Evolutionary conservation across 2,329 filamentous ascomycete species (phyloP).

Genomic region (Curvularia sp.): DNA sequence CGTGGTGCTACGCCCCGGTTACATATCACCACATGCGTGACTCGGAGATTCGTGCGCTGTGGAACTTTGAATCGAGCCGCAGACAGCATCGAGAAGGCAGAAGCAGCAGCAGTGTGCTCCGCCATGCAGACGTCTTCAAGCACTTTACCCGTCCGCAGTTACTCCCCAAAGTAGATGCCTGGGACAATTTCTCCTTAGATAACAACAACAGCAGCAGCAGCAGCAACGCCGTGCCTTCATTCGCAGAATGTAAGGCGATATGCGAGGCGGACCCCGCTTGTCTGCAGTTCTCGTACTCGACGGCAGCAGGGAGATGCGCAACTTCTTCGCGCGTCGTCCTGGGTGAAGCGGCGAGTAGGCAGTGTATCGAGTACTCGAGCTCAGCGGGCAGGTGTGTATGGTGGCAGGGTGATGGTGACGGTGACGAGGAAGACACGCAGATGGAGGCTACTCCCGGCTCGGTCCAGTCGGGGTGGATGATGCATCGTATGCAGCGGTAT

Average conservation of each 20-base stretch:
- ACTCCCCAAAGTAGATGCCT: background rate
- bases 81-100: background rate
- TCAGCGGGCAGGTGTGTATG: constrained; percentile 7
- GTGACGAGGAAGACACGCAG: background rate
- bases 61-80: constrained; percentile 53
- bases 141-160: constrained; percentile 12
- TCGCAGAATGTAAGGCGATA: background rate
- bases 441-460: background rate
- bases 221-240: background rate
- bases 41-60: constrained; percentile 53
- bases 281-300: constrained; percentile 13
- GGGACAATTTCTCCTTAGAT: constrained; percentile 13
- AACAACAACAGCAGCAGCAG: background rate
- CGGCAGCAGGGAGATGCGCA: background rate
- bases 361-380: constrained; percentile 8
- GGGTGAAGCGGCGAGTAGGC: constrained; percentile 2
- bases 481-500: constrained; percentile 4
- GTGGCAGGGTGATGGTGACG: background rate
- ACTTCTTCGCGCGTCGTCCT: background rate
- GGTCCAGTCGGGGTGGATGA: constrained; percentile 14
- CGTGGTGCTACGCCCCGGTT: constrained; percentile 59
- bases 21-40: constrained; percentile 58
- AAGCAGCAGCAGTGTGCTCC: background rate
- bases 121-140: constrained; percentile 19
- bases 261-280: constrained; percentile 5